These are phyloP conservation scores for Globisporangium sylvaticum DNA, from an alignment of 352 stramenopile genomes.

Conservation along the genomic window DNA sequence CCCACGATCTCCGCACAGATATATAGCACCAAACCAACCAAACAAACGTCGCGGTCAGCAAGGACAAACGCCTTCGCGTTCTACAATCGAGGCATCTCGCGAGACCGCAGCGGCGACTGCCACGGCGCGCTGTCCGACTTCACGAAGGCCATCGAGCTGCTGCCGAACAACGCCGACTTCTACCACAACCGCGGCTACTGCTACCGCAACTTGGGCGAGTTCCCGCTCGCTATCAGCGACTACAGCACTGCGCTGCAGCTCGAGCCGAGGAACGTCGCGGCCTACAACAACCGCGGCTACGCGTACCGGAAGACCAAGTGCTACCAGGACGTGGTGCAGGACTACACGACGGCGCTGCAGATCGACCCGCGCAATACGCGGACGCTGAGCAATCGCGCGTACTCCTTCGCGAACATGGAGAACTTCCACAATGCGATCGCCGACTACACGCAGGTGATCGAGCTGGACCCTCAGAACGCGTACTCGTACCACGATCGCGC, in stretches of 20 bases:
- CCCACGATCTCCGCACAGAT: background rate
- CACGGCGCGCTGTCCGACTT: constrained; percentile 80
- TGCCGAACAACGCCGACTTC: constrained; percentile 73
- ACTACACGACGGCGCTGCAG: constrained; percentile 70
- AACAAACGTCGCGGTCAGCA: background rate
- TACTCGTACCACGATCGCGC: constrained; percentile 86
- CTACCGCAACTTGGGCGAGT: constrained; percentile 79
- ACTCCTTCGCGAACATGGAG: constrained; percentile 84
- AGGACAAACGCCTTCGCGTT: constrained; percentile 62
- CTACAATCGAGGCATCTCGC: constrained; percentile 85
- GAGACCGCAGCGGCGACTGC: constrained; percentile 83
- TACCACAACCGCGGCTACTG: constrained; percentile 87
- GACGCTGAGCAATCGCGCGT: constrained; percentile 82
- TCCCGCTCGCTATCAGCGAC: constrained; percentile 55
- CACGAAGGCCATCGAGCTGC: constrained; percentile 67
- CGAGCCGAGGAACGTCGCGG: constrained; percentile 64
- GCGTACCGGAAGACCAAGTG: constrained; percentile 67
- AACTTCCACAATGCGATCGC: constrained; percentile 48
- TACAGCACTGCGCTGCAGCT: constrained; percentile 62
- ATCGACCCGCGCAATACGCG: constrained; percentile 78
- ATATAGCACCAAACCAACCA: background rate
- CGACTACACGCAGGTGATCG: constrained; percentile 78
- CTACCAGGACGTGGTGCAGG: constrained; percentile 62
- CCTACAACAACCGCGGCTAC: constrained; percentile 86
- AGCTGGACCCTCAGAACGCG: constrained; percentile 61